phyloP scores from a whole-genome alignment of 2,329 filamentous ascomycete genomes.

The Phaeoacremonium minimum region DNA sequence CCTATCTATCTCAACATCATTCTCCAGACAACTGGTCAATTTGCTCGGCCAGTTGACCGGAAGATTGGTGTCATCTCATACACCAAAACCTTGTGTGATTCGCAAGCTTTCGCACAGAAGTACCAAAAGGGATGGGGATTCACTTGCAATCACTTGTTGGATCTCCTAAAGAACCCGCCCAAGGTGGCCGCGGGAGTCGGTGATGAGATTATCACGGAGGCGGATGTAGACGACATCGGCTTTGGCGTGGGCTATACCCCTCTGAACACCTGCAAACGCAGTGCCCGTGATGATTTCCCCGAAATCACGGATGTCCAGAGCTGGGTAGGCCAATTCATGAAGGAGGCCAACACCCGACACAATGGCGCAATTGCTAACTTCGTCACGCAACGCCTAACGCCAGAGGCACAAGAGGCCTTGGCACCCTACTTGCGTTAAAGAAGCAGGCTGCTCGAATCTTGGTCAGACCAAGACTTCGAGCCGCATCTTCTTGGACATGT shows the following conservation, averaged over 20 bases:
- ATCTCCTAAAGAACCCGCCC: slow-evolving; percentile 85
- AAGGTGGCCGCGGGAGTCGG: slow-evolving; percentile 58
- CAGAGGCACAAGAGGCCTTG: slow-evolving; percentile 53
- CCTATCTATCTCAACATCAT: slow-evolving; percentile 84
- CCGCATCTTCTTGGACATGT: too few relatives aligned
- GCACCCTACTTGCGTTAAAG: slow-evolving; percentile 42
- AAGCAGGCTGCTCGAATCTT: slow-evolving; percentile 1
- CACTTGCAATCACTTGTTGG: slow-evolving; percentile 84
- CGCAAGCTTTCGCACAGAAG: slow-evolving; percentile 73
- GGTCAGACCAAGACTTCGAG: too few relatives aligned
- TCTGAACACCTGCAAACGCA: slow-evolving; percentile 81
- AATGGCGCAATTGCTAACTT: slow-evolving; percentile 67
- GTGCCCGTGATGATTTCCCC: slow-evolving; percentile 75
- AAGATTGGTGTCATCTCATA: slow-evolving; percentile 92
- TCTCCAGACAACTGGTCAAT: slow-evolving; percentile 81
- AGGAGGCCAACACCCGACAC: slow-evolving; percentile 70
- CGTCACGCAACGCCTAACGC: slow-evolving; percentile 65
- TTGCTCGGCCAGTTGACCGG: slow-evolving; percentile 82
- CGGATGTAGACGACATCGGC: slow-evolving; percentile 89
- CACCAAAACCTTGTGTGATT: slow-evolving; percentile 87
- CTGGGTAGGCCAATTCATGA: slow-evolving; percentile 80
- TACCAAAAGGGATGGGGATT: slow-evolving; percentile 89
- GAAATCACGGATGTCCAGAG: slow-evolving; percentile 76
- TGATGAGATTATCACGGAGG: slow-evolving; percentile 76
- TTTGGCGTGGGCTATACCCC: slow-evolving; percentile 95